phyloP scores from a whole-genome alignment of 2,329 filamentous ascomycete genomes.

The Lachnellula willkommii region DNA sequence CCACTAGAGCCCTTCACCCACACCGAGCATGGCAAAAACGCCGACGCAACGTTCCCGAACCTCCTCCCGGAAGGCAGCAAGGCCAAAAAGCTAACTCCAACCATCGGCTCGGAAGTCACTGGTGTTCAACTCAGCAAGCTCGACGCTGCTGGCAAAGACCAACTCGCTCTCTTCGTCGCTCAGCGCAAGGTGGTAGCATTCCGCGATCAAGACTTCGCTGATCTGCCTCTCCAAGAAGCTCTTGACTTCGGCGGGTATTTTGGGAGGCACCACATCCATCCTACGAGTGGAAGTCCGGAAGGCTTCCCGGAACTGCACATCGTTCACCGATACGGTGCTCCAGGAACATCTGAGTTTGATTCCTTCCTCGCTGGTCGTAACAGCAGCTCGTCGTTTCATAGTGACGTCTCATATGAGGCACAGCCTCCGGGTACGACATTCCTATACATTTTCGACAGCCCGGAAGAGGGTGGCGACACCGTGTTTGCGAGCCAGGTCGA shows the following conservation, averaged over 20 bases:
- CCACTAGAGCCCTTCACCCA: constrained; percentile 64
- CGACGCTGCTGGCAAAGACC: constrained; percentile 63
- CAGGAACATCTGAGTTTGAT: constrained; percentile 48
- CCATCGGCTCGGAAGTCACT: constrained; percentile 64
- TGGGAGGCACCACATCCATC: constrained; percentile 74
- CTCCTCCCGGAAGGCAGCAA: constrained; percentile 49
- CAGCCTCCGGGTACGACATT: constrained; percentile 87
- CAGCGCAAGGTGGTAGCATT: constrained; percentile 75
- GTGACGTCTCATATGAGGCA: constrained; percentile 77
- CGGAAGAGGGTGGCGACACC: constrained; percentile 73
- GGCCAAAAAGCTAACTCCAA: constrained; percentile 60
- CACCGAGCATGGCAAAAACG: constrained; percentile 67
- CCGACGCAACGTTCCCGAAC: constrained; percentile 62
- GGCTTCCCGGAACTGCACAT: constrained; percentile 70
- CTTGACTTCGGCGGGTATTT: constrained; percentile 70
- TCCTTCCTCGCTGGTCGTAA: constrained; percentile 62
- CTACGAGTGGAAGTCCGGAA: constrained; percentile 65
- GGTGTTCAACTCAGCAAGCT: constrained; percentile 66
- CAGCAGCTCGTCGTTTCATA: constrained; percentile 80
- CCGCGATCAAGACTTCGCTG: constrained; percentile 64
- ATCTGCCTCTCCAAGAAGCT: constrained; percentile 62
- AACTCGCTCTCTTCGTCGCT: constrained; percentile 67
- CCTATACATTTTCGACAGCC: constrained; percentile 76
- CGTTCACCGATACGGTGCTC: constrained; percentile 62
- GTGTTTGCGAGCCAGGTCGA: constrained; percentile 71